Percentiles rank a stretch among this genome's conserved stretches.
Conservation (phyloP, 1,139 yeast species). For the Candida sanyaensis region DNA sequence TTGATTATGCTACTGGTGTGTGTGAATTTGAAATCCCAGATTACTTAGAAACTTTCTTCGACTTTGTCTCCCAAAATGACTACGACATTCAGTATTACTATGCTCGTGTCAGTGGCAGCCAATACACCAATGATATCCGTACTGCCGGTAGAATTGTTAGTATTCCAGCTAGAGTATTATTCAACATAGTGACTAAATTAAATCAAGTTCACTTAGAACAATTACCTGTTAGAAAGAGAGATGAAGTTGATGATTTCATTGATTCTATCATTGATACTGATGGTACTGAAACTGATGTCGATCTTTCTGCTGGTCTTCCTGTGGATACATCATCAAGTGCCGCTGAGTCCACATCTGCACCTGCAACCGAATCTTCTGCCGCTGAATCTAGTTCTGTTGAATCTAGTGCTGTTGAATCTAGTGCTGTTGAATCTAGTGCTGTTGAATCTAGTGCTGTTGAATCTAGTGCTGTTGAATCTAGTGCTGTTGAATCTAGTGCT, state of each 20-base stretch:
- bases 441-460: neutral
- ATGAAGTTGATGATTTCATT: slow-evolving; percentile 33
- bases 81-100: slow-evolving; percentile 42
- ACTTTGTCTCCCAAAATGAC: slow-evolving; percentile 30
- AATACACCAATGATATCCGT: slow-evolving; percentile 37
- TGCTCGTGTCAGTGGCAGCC: slow-evolving; percentile 23
- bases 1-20: slow-evolving; percentile 42
- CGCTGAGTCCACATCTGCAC: slow-evolving; percentile 6
- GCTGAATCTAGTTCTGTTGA: slow-evolving; percentile 21
- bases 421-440: slow-evolving; percentile 5
- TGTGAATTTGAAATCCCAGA: slow-evolving; percentile 42
- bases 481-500: neutral
- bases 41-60: slow-evolving; percentile 27
- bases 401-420: slow-evolving; percentile 16
- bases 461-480: neutral
- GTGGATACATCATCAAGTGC: slow-evolving; percentile 20
- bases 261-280: slow-evolving; percentile 22
- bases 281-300: neutral
- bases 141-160: slow-evolving; percentile 35
- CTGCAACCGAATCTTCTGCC: neutral
- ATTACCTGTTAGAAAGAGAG: slow-evolving; percentile 40
- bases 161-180: slow-evolving; percentile 35
- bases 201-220: slow-evolving; percentile 28
- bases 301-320: slow-evolving; percentile 24
- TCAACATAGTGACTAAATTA: slow-evolving; percentile 23